These are phyloP conservation scores for Cetraspora pellucida DNA, from an alignment of 192 early-diverging fungal genomes.

Conservation along the genomic window DNA sequence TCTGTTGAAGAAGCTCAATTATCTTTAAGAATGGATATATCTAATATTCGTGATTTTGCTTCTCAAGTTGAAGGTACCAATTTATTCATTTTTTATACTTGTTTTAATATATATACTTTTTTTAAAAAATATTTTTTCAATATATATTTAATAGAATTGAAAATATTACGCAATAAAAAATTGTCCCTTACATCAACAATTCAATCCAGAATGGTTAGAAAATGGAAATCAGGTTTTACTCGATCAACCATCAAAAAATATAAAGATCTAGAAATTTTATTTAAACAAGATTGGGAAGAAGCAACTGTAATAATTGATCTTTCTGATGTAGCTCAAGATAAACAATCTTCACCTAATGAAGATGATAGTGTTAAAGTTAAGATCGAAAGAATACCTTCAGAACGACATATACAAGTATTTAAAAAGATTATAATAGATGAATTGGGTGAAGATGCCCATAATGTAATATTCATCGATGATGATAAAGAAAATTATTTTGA, in stretches of 20 bases:
- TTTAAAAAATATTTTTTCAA: background rate
- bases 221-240: conserved; percentile 6
- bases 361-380: conserved; percentile 30
- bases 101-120: no score
- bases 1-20: conserved; percentile 44
- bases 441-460: conserved; percentile 39
- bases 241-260: conserved; percentile 38
- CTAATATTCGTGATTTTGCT: conserved; percentile 47
- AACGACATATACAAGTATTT: conserved; percentile 45
- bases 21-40: conserved; percentile 44
- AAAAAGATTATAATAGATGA: conserved; percentile 45
- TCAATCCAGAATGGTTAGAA: background rate
- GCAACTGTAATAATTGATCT: conserved; percentile 50
- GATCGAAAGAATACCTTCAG: conserved; percentile 43
- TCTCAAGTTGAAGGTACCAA: conserved; percentile 44
- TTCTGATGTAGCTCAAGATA: conserved; percentile 44
- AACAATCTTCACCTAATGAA: conserved; percentile 36
- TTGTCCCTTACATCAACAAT: background rate
- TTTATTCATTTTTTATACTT: background rate
- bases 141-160: conserved; percentile 31
- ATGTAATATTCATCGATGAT: conserved; percentile 18
- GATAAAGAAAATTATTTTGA: background rate
- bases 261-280: conserved; percentile 42
- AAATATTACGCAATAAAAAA: conserved; percentile 32
- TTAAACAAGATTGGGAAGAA: conserved; percentile 47